Evolutionary conservation across 805 yeast species (phyloP).

Genomic region (Starmerella stellata): DNA sequence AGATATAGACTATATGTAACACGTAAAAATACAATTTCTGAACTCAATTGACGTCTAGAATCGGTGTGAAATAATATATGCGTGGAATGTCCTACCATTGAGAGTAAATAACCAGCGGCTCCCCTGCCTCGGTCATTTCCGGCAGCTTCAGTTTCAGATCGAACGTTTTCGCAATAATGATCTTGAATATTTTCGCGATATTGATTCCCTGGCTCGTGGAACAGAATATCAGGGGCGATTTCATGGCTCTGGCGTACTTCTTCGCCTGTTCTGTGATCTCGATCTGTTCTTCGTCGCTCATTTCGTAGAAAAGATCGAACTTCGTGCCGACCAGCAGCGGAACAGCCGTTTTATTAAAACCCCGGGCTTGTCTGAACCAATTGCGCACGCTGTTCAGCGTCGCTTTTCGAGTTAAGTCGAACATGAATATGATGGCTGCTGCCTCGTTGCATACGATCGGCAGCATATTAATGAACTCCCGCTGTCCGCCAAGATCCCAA

Average conservation of each 20-base stretch:
- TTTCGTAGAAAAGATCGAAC: constrained; percentile 67
- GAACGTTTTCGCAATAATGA: constrained; percentile 76
- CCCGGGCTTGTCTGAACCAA: constrained; percentile 86
- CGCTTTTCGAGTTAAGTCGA: constrained; percentile 71
- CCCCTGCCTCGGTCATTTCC: constrained; percentile 73
- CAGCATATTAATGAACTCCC: constrained; percentile 86
- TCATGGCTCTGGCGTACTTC: constrained; percentile 77
- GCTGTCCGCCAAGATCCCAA: constrained; percentile 94
- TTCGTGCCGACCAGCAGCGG: constrained; percentile 88
- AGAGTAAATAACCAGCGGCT: constrained; percentile 63
- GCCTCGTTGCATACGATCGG: constrained; percentile 86
- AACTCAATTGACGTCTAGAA: no score
- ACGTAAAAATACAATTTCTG: no score
- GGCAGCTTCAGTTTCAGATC: constrained; percentile 68
- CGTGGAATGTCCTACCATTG: constrained; percentile 19
- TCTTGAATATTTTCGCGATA: constrained; percentile 82
- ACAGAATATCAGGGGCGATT: constrained; percentile 64
- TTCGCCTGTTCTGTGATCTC: constrained; percentile 70
- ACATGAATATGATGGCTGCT: constrained; percentile 75
- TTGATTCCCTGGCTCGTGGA: constrained; percentile 86
- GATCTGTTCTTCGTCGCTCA: constrained; percentile 62
- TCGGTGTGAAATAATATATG: no score
- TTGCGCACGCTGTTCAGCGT: constrained; percentile 78
- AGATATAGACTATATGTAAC: no score
- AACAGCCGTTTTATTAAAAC: constrained; percentile 75